These are phyloP conservation scores for Trichoderma harzianum DNA, from an alignment of 2,329 filamentous ascomycete genomes.

Conservation along the genomic window DNA sequence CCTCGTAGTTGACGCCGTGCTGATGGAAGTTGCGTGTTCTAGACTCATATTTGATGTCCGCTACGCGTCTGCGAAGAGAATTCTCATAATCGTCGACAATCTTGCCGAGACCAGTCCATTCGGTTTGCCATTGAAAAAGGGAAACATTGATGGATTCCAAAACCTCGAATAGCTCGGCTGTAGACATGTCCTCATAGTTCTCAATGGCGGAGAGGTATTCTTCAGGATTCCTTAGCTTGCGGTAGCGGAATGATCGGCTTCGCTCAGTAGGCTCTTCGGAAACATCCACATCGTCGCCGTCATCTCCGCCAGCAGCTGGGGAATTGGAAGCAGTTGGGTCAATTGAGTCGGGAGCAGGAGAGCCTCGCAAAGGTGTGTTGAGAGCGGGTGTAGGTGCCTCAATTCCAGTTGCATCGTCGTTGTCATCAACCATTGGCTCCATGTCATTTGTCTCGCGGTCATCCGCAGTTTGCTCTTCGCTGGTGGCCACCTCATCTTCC, in stretches of 20 bases:
- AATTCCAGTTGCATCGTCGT: constrained; percentile 30
- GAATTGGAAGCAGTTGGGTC: constrained; percentile 38
- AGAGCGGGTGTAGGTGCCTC: constrained; percentile 37
- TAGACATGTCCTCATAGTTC: constrained; percentile 48
- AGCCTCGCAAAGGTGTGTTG: constrained; percentile 38
- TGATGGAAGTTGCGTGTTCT: constrained; percentile 41
- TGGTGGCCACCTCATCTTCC: constrained; percentile 30
- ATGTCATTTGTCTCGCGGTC: constrained; percentile 26
- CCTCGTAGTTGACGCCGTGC: constrained; percentile 43
- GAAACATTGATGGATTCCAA: constrained; percentile 45
- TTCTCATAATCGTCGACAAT: constrained; percentile 58
- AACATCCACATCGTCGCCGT: constrained; percentile 36
- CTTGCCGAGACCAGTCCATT: constrained; percentile 50
- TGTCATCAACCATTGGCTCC: constrained; percentile 23
- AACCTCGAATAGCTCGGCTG: constrained; percentile 43
- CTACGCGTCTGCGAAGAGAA: constrained; percentile 46
- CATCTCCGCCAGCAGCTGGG: constrained; percentile 37
- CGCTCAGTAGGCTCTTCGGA: constrained; percentile 32
- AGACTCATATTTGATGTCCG: constrained; percentile 47
- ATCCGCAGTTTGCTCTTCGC: constrained; percentile 32
- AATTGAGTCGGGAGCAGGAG: constrained; percentile 38
- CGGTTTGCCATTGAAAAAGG: constrained; percentile 51
- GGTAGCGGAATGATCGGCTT: constrained; percentile 41
- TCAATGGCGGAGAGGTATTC: constrained; percentile 49
- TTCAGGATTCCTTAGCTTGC: constrained; percentile 49